These are phyloP conservation scores for Leptomonas pyrrhocoris DNA, from an alignment of 208 protist genomes.

Conservation along the genomic window DNA sequence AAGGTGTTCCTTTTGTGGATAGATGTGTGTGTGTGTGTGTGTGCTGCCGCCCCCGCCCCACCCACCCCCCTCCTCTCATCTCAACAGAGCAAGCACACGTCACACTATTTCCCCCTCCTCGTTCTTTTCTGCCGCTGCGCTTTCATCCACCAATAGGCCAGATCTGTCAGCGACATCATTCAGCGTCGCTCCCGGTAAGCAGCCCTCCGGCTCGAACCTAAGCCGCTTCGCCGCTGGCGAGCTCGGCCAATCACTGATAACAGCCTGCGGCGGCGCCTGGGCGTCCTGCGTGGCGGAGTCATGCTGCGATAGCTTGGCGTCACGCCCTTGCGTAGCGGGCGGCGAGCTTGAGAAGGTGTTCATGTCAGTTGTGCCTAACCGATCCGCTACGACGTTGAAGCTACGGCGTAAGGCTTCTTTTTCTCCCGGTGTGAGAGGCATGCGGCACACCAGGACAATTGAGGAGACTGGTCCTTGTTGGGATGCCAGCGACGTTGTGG, in stretches of 20 bases:
- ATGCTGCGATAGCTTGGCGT: conserved; percentile 9
- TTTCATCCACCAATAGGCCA: background rate
- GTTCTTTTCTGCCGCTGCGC: background rate
- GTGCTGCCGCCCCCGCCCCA: no score
- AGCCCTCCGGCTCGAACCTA: conserved; percentile 12
- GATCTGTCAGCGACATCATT: conserved; percentile 11
- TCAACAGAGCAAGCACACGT: no score
- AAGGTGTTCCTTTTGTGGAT: no score
- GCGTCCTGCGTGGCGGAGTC: conserved; percentile 1
- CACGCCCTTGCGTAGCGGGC: conserved; percentile 13
- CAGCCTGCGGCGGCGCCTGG: conserved; percentile 5
- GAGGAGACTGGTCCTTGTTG: conserved; percentile 23
- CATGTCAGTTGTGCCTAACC: conserved; percentile 22
- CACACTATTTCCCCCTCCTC: conserved; percentile 14
- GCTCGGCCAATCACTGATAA: conserved; percentile 3
- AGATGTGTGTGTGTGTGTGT: no score
- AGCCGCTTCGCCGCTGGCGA: conserved; percentile 27
- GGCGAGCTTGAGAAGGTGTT: conserved; percentile 24
- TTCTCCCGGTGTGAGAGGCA: conserved; percentile 29
- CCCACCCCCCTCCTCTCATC: no score
- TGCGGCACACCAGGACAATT: conserved; percentile 39
- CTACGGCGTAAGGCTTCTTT: conserved; percentile 21
- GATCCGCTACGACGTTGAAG: conserved; percentile 17
- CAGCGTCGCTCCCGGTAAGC: background rate
- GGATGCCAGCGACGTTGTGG: conserved; percentile 21